Evolutionary conservation across 2,329 filamentous ascomycete species (phyloP).

Genomic region (Hymenoscyphus repandus): DNA sequence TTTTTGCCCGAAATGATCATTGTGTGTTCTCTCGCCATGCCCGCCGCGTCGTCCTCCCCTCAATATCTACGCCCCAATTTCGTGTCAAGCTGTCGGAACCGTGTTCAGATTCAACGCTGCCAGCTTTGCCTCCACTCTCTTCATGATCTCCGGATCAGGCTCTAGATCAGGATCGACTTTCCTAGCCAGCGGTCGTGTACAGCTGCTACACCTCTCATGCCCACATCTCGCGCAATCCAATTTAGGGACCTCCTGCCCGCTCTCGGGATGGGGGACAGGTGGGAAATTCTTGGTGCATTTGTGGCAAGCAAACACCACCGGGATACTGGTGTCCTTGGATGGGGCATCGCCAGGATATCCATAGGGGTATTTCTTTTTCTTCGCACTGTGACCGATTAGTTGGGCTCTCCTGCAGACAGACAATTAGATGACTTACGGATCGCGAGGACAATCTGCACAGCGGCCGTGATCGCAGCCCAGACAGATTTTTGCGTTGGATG

Average conservation of each 20-base stretch:
- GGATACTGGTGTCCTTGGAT: conserved; percentile 32
- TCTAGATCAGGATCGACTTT: conserved; percentile 57
- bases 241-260: conserved; percentile 15
- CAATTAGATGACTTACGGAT: conserved; percentile 56
- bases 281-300: conserved; percentile 57
- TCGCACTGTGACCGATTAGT: conserved; percentile 42
- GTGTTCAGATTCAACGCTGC: conserved; percentile 26
- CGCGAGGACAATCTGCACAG: conserved; percentile 75
- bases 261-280: conserved; percentile 23
- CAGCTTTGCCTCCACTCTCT: conserved; percentile 52
- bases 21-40: too few species aligned
- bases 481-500: conserved; percentile 56
- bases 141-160: conserved; percentile 56
- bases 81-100: not conserved
- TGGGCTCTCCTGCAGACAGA: not conserved
- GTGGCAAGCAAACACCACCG: conserved; percentile 54
- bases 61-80: not conserved
- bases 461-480: conserved; percentile 64
- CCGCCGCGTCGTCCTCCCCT: not conserved
- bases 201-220: conserved; percentile 54
- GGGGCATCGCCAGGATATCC: conserved; percentile 60
- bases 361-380: conserved; percentile 63
- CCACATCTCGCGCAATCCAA: conserved; percentile 55
- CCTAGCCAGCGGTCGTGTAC: conserved; percentile 40
- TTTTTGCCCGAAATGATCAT: too few species aligned